phyloP scores from a whole-genome alignment of 2,329 filamentous ascomycete species.

The Ceratocystis lukuohia region DNA sequence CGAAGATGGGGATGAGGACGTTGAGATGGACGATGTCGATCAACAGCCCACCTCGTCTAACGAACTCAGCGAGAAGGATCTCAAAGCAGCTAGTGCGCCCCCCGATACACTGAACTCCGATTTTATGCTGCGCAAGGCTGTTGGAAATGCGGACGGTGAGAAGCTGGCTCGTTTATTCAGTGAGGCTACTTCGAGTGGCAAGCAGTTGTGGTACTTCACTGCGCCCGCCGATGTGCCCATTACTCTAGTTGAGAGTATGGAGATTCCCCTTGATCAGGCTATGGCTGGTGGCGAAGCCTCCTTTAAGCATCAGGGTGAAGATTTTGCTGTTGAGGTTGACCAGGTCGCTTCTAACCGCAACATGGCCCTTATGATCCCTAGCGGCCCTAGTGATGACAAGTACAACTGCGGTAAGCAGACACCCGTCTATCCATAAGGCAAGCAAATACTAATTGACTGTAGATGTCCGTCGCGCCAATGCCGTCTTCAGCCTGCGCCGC shows the following conservation, averaged over 20 bases:
- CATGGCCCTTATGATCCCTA: conserved; percentile 17
- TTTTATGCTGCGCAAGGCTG: conserved; percentile 40
- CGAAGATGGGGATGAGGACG: conserved; percentile 20
- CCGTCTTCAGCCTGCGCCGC: conserved; percentile 17
- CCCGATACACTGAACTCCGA: conserved; percentile 36
- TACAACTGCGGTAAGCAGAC: conserved; percentile 18
- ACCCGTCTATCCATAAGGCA: neutral
- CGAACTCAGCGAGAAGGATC: conserved; percentile 24
- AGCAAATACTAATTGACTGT: neutral
- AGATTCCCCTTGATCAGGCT: conserved; percentile 43
- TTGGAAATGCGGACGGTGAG: conserved; percentile 29
- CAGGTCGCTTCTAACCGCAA: conserved; percentile 34
- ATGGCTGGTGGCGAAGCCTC: conserved; percentile 37
- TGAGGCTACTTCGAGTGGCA: conserved; percentile 47
- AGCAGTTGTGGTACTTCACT: conserved; percentile 71
- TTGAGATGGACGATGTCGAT: conserved; percentile 22
- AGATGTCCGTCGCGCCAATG: conserved; percentile 15
- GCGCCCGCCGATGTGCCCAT: conserved; percentile 58
- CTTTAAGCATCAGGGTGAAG: conserved; percentile 48
- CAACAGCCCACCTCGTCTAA: conserved; percentile 20
- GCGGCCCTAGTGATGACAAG: conserved; percentile 16
- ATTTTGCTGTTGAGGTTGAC: conserved; percentile 48
- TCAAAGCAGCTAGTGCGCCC: conserved; percentile 20
- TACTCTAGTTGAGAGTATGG: conserved; percentile 49
- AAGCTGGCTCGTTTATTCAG: conserved; percentile 43